Evolutionary conservation across 345 rosid genomes (phyloP).

Genomic region (Arabidopsis thaliana): TAIR10.1 NC_003075.7:14857501-14858000

Average conservation of each 20-base stretch:
- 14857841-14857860: neutral
- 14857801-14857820: conserved; percentile 16
- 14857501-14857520: conserved; percentile 50
- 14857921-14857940: conserved; percentile 26
- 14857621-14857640: neutral
- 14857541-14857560: conserved; percentile 39
- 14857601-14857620: conserved; percentile 11
- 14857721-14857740: neutral
- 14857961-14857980: conserved; percentile 47
- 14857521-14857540: conserved; percentile 75
- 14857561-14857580: conserved; percentile 2
- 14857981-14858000: conserved; percentile 34
- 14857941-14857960: conserved; percentile 23
- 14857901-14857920: conserved; percentile 31
- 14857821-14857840: neutral
- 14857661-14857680: conserved; percentile 30
- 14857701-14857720: conserved; percentile 33
- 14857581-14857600: neutral
- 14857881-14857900: conserved; percentile 23
- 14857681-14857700: neutral
- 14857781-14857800: conserved; percentile 31
- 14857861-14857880: conserved; percentile 32
- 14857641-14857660: neutral
- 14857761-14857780: conserved; percentile 72
- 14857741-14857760: conserved; percentile 57